Evolutionary conservation across 2,329 filamentous ascomycete genomes (phyloP).

Genomic region (Cordyceps sp.): DNA sequence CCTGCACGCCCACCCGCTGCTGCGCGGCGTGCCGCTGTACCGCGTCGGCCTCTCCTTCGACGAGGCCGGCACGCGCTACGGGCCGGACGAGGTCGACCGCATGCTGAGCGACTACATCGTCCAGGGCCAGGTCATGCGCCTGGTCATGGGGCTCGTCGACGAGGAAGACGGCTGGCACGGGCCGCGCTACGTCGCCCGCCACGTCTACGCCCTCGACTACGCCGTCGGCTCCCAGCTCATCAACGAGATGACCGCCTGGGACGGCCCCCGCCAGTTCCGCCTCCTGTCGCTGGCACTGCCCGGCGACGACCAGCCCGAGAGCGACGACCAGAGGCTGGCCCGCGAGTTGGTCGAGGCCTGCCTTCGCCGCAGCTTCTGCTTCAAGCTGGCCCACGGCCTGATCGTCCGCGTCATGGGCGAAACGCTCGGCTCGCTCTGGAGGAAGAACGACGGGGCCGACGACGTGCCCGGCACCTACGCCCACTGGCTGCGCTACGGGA

Average conservation of each 20-base stretch:
- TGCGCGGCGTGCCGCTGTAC: slow-evolving; percentile 24
- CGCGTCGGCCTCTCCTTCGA: slow-evolving; percentile 3
- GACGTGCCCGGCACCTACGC: slow-evolving; percentile 33
- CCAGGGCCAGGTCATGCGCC: slow-evolving; percentile 33
- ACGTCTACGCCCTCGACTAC: slow-evolving; percentile 32
- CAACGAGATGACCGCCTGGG: slow-evolving; percentile 34
- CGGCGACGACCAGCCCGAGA: slow-evolving; percentile 16
- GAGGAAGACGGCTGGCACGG: slow-evolving; percentile 34
- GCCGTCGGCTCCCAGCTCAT: slow-evolving; percentile 33
- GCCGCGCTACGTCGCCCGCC: slow-evolving; percentile 28
- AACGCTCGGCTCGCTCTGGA: slow-evolving; percentile 37
- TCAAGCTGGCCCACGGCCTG: slow-evolving; percentile 38
- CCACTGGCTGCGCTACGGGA: slow-evolving; percentile 34
- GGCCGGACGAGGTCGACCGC: slow-evolving; percentile 19
- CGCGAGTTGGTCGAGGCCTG: slow-evolving; percentile 33
- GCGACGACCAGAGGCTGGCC: slow-evolving; percentile 26
- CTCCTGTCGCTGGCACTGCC: slow-evolving; percentile 23
- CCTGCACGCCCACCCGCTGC: slow-evolving; percentile 28
- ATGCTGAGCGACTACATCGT: slow-evolving; percentile 39
- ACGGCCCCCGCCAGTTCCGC: slow-evolving; percentile 29
- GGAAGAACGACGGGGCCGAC: slow-evolving; percentile 29
- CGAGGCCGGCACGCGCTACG: slow-evolving; percentile 12
- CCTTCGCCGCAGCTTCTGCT: slow-evolving; percentile 31
- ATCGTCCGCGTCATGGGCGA: slow-evolving; percentile 30
- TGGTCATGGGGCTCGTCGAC: slow-evolving; percentile 35